Conservation (phyloP, 768 basidiomycete genomes). For the Pisolithus tinctorius region DNA sequence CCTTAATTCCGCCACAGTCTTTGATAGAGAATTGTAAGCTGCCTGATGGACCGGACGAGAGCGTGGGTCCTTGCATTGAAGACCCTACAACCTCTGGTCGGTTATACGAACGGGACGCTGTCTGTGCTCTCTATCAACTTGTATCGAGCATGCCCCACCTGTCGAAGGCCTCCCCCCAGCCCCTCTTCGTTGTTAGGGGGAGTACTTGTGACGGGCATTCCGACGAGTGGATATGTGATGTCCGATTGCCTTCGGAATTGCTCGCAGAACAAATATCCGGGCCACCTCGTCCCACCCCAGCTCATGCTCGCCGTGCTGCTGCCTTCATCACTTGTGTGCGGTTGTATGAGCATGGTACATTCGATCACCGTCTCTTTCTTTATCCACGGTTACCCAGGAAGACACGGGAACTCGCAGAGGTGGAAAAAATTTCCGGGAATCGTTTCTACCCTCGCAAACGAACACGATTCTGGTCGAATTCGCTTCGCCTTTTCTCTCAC, state of each 20-base stretch:
- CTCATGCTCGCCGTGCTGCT: slow-evolving; percentile 52
- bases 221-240: slow-evolving; percentile 38
- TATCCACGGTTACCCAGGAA: slow-evolving; percentile 3
- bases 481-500: slow-evolving; percentile 18
- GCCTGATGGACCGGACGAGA: slow-evolving; percentile 34
- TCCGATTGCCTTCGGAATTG: slow-evolving; percentile 40
- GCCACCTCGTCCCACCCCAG: slow-evolving; percentile 36
- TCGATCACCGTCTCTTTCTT: slow-evolving; percentile 45
- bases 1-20: slow-evolving; percentile 39
- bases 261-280: slow-evolving; percentile 39
- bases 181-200: slow-evolving; percentile 20
- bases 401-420: slow-evolving; percentile 7
- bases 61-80: slow-evolving; percentile 33
- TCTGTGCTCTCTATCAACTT: slow-evolving; percentile 50
- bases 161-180: slow-evolving; percentile 1
- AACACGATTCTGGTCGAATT: slow-evolving; percentile 64
- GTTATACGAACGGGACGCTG: slow-evolving; percentile 54
- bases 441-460: slow-evolving; percentile 50
- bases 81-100: slow-evolving; percentile 60
- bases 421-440: slow-evolving; percentile 34
- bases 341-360: slow-evolving; percentile 42
- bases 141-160: slow-evolving; percentile 19
- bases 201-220: slow-evolving; percentile 13
- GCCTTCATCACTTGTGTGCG: slow-evolving; percentile 50
- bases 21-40: slow-evolving; percentile 36